Conservation (phyloP, 495 filamentous ascomycete species). For the Clohesyomyces aquaticus region DNA sequence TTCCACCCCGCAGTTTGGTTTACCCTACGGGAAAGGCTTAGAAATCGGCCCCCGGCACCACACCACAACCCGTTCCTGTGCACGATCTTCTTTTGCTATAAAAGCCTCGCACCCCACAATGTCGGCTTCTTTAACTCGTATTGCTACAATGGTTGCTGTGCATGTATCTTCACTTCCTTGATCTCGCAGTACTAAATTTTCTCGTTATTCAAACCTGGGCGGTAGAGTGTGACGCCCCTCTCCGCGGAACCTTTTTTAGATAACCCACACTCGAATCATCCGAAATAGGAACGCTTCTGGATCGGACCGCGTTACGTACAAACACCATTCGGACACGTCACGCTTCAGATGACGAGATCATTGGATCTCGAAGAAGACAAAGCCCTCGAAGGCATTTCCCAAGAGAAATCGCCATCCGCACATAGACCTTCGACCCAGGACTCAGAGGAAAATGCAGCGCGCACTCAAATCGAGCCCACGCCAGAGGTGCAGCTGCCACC, state of each 20-base stretch:
- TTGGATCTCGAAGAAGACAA: constrained; percentile 16
- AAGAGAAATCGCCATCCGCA: constrained; percentile 4
- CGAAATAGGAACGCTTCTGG: too few relatives aligned
- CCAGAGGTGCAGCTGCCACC: constrained; percentile 16
- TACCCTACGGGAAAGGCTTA: constrained; percentile 2
- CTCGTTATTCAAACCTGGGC: too few relatives aligned
- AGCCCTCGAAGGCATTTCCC: neutral
- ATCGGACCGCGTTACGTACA: too few relatives aligned
- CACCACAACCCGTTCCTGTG: constrained; percentile 9
- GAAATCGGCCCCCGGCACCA: constrained; percentile 8
- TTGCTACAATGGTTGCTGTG: neutral
- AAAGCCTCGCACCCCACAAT: neutral
- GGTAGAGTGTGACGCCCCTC: neutral
- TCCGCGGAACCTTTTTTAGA: neutral
- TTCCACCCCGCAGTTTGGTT: constrained; percentile 13
- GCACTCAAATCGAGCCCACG: neutral
- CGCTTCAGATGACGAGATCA: constrained; percentile 3
- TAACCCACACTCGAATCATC: too few relatives aligned
- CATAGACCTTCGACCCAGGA: neutral
- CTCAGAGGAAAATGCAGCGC: neutral
- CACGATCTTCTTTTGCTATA: constrained; percentile 8
- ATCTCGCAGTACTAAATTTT: too few relatives aligned
- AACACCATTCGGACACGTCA: too few relatives aligned
- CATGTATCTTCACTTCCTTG: neutral
- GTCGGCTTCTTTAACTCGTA: neutral